A percentile compares a stretch with the other conserved stretches of the same genome.
Evolutionary conservation across 495 filamentous ascomycete species (phyloP).

Genomic region (Bacidia gigantensis): DNA sequence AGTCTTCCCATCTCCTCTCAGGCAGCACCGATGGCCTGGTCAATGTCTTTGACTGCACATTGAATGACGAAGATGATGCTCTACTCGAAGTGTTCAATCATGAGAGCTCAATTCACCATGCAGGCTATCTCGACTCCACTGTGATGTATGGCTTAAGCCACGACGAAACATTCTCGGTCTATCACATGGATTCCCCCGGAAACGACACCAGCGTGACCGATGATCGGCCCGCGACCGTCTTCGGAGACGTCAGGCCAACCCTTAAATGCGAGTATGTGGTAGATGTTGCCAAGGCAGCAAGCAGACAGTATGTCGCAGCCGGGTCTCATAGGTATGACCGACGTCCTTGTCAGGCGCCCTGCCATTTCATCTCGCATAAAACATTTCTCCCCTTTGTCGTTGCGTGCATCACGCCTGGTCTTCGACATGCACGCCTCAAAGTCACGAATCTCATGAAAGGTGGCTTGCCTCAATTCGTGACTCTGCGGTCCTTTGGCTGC

Average conservation of each 20-base stretch:
- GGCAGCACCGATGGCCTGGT: constrained; percentile 88
- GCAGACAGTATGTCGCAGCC: constrained; percentile 41
- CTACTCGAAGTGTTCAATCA: constrained; percentile 81
- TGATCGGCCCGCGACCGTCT: constrained; percentile 35
- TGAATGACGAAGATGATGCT: constrained; percentile 74
- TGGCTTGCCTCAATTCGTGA: background rate
- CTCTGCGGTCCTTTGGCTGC: background rate
- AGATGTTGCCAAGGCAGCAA: constrained; percentile 37
- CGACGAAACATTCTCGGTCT: constrained; percentile 68
- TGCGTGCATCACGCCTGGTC: background rate
- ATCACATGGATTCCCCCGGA: constrained; percentile 43
- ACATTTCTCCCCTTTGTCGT: background rate
- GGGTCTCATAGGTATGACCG: constrained; percentile 42
- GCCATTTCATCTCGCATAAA: background rate
- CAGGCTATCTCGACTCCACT: constrained; percentile 58
- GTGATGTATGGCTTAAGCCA: constrained; percentile 65
- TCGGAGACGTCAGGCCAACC: constrained; percentile 61
- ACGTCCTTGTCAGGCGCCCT: background rate
- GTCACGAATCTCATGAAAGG: background rate
- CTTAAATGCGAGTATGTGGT: constrained; percentile 74
- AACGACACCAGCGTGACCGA: constrained; percentile 31
- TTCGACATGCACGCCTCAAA: constrained; percentile 37
- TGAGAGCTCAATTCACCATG: constrained; percentile 65
- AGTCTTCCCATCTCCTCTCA: constrained; percentile 53
- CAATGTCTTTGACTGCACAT: constrained; percentile 59